Base-by-base conservation (phyloP, 2,329 filamentous ascomycete species). In the Fusarium armeniacum region DNA sequence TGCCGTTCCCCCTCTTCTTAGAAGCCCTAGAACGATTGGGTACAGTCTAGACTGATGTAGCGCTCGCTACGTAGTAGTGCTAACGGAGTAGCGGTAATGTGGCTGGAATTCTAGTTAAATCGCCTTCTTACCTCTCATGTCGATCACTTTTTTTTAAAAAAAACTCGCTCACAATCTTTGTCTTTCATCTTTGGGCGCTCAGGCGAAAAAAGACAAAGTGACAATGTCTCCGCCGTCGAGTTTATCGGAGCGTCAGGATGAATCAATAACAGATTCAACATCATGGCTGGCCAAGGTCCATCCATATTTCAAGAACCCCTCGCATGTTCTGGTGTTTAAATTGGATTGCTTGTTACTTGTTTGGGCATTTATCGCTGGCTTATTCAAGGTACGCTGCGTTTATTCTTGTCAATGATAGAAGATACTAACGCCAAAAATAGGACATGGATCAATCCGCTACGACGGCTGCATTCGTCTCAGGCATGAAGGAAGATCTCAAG, bases 231-330 rank as follows among this genome's bases (percentile, higher is more conserved):
- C 54, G 2, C 47, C 58, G 3, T 33, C 36, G 5, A 73, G 70
- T 50, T 24, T 68, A 6, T 28, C 44, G 16, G 45, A 55, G 10
- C 63, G 35, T 26, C 55, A 26, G 0, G 35, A 28, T 15, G 49
- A 30, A 30, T 24, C 22, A 0, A n/a, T 36, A 22, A 10, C 24
- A 2, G 57, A 71, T 43, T 70, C 73, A 6, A 67, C 61, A 15
- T 75, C 75, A 47, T 78, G 76, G 76, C 59, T 78, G 9, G 76
- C 74, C 6, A 76, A 69, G 5, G 28, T 77, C 0, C 75, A 78
- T 53, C 76, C 76, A 0, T 78, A 77, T 45, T 77, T 77, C 13
- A 65, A 73, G 22, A 62, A 78, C 26, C 73, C 76, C 1, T 53
- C 66, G 5, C 76, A 75, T 58, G 73, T 76, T 5, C 32, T 78